Conservation (phyloP, 805 yeast species). For the Yueomyces sp. region DNA sequence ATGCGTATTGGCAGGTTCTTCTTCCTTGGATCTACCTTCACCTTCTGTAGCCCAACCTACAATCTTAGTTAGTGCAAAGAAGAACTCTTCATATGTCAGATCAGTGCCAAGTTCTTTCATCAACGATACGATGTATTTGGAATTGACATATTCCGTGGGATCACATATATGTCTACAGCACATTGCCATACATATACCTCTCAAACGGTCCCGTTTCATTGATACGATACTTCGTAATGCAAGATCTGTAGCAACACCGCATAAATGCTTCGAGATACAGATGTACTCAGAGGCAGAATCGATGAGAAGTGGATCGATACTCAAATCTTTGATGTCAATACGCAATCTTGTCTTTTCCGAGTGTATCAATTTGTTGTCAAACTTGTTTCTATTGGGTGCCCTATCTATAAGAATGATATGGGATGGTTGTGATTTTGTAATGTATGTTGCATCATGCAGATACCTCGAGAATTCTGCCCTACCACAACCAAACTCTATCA, state of each 20-base stretch:
- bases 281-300: conserved; percentile 20
- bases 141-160: conserved; percentile 29
- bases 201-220: conserved; percentile 4
- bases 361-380: conserved; percentile 47
- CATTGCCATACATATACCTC: conserved; percentile 59
- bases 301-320: conserved; percentile 32
- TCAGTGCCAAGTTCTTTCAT: conserved; percentile 11
- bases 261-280: conserved; percentile 75
- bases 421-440: background rate
- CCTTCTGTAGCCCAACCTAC: conserved; percentile 90
- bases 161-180: conserved; percentile 83
- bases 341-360: conserved; percentile 36
- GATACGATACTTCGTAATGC: conserved; percentile 53
- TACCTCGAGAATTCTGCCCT: conserved; percentile 72
- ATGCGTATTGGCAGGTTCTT: conserved; percentile 20
- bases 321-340: conserved; percentile 70
- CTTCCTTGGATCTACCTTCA: conserved; percentile 24
- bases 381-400: conserved; percentile 63
- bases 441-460: conserved; percentile 23
- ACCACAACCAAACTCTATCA: conserved; percentile 85
- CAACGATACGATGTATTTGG: conserved; percentile 26
- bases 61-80: conserved; percentile 41
- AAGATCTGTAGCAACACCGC: conserved; percentile 90
- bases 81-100: conserved; percentile 22
- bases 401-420: conserved; percentile 59